phyloP scores from a whole-genome alignment of 768 basidiomycete genomes.

The Boletus rex-veris region DNA sequence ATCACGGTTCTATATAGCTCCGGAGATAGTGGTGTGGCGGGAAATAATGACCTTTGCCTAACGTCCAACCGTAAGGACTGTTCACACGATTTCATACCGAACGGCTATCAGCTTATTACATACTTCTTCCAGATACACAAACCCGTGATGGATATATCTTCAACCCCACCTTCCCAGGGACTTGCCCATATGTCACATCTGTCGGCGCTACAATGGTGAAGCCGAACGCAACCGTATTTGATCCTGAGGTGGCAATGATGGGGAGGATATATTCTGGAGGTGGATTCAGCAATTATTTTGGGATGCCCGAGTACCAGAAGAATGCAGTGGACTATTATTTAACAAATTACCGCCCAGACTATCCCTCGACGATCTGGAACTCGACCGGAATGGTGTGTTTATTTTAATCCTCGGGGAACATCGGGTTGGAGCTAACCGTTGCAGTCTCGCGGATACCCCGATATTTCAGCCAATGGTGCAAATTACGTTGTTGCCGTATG shows the following conservation, averaged over 20 bases:
- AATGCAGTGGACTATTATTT: constrained; percentile 32
- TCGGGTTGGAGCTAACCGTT: constrained; percentile 5
- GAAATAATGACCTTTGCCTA: constrained; percentile 30
- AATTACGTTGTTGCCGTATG: constrained; percentile 23
- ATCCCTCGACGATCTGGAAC: constrained; percentile 27
- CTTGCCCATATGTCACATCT: constrained; percentile 50
- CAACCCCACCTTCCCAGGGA: constrained; percentile 50
- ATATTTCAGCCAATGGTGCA: constrained; percentile 38
- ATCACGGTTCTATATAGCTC: constrained; percentile 34
- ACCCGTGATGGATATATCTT: constrained; percentile 45
- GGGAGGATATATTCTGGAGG: constrained; percentile 43
- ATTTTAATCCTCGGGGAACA: background rate
- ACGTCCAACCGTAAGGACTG: constrained; percentile 18
- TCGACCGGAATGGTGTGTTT: constrained; percentile 23
- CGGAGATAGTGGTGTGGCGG: constrained; percentile 34
- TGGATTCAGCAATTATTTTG: constrained; percentile 42
- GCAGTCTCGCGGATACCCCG: constrained; percentile 36
- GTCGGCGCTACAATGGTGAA: constrained; percentile 48
- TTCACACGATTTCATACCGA: background rate
- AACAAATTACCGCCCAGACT: constrained; percentile 27
- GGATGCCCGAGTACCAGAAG: constrained; percentile 40
- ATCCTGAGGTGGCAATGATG: constrained; percentile 51
- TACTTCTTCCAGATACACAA: constrained; percentile 3
- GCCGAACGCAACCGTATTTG: constrained; percentile 29
- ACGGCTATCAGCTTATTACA: background rate